Percentiles rank a stretch among this genome's conserved stretches.
Conservation (phyloP, 2,329 filamentous ascomycete genomes). For the Colletotrichum tamarilloi region DNA sequence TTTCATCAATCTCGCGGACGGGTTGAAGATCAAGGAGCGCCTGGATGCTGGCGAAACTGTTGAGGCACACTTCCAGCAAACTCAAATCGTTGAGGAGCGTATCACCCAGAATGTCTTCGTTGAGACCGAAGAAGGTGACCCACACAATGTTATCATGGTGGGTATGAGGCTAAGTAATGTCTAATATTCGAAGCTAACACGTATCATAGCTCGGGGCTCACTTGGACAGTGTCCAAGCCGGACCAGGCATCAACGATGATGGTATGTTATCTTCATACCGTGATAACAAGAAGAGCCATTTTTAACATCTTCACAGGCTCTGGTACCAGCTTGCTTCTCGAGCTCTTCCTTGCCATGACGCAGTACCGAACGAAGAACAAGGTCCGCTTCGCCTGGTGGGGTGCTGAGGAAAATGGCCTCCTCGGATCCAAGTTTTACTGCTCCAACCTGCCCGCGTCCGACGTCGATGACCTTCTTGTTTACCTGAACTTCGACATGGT, state of each 20-base stretch:
- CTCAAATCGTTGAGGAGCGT: slow-evolving; percentile 50
- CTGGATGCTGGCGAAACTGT: slow-evolving; percentile 52
- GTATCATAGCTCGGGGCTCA: slow-evolving; percentile 51
- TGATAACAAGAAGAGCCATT: too few species aligned
- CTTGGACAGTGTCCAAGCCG: slow-evolving; percentile 55
- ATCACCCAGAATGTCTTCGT: slow-evolving; percentile 58
- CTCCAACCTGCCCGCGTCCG: slow-evolving; percentile 44
- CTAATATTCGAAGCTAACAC: background rate
- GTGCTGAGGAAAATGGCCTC: slow-evolving; percentile 57
- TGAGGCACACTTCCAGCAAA: slow-evolving; percentile 48
- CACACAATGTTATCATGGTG: slow-evolving; percentile 52
- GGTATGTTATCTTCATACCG: slow-evolving; percentile 34
- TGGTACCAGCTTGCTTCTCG: slow-evolving; percentile 53
- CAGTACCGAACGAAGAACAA: slow-evolving; percentile 49
- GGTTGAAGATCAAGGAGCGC: slow-evolving; percentile 50
- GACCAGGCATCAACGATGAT: slow-evolving; percentile 59
- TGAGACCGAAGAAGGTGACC: slow-evolving; percentile 57
- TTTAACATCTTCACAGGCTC: slow-evolving; percentile 42
- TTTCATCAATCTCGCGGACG: slow-evolving; percentile 51
- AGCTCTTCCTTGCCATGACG: slow-evolving; percentile 52
- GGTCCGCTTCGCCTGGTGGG: slow-evolving; percentile 58
- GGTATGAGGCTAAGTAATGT: background rate
- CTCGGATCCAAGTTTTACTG: slow-evolving; percentile 50
- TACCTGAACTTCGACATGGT: slow-evolving; percentile 59
- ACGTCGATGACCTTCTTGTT: slow-evolving; percentile 49